Conservation (phyloP, 768 basidiomycete genomes). For the Pulveroboletus frians region DNA sequence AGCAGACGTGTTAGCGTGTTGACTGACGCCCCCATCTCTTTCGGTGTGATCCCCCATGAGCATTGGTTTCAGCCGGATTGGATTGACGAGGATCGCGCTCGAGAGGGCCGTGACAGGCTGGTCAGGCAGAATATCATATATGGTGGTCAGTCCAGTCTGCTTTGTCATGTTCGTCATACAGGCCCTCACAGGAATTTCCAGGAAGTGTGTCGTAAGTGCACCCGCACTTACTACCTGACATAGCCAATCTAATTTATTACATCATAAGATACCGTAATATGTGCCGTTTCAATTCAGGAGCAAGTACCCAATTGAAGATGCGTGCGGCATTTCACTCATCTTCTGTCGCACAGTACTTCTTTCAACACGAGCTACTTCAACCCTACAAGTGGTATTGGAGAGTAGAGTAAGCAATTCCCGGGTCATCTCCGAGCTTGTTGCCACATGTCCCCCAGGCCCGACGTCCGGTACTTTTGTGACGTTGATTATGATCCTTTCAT, state of each 20-base stretch:
- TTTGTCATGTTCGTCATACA: background rate
- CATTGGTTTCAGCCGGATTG: conserved; percentile 71
- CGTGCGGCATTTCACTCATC: conserved; percentile 1
- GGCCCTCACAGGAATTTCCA: conserved; percentile 14
- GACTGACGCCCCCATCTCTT: conserved; percentile 41
- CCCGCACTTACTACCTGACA: background rate
- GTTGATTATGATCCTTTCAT: conserved; percentile 48
- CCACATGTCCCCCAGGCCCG: conserved; percentile 33
- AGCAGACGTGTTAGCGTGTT: conserved; percentile 32
- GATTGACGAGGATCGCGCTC: conserved; percentile 66
- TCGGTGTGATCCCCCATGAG: conserved; percentile 53
- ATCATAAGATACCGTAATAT: conserved; percentile 59
- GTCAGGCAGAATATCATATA: conserved; percentile 43
- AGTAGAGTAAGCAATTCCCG: conserved; percentile 39
- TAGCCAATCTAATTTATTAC: background rate
- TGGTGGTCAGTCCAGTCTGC: conserved; percentile 35
- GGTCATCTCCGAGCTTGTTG: background rate
- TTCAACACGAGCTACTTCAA: conserved; percentile 46
- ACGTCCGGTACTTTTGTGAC: conserved; percentile 52
- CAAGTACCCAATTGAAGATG: conserved; percentile 25
- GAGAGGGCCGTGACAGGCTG: conserved; percentile 48
- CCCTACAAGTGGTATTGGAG: conserved; percentile 60
- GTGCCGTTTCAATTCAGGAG: conserved; percentile 72
- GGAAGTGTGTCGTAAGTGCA: conserved; percentile 41
- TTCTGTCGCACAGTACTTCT: conserved; percentile 43